phyloP scores from a whole-genome alignment of 371 early-diverging fungal genomes.

The Actinomucor elegans region DNA sequence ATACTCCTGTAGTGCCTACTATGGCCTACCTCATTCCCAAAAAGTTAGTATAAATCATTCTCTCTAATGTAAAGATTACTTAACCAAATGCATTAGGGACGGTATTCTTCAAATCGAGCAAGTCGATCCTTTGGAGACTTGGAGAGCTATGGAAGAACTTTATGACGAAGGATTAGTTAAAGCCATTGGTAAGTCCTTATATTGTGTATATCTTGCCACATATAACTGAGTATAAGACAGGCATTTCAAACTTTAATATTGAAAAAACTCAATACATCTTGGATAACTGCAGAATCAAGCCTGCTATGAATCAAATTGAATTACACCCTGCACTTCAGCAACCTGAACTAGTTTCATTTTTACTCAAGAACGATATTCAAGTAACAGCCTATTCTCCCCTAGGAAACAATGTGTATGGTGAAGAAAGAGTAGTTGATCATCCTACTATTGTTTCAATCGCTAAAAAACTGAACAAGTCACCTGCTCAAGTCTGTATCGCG shows the following conservation, averaged over 20 bases:
- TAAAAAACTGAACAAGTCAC: slow-evolving; percentile 60
- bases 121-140: slow-evolving; percentile 57
- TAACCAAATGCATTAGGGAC: slow-evolving; percentile 11
- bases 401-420: slow-evolving; percentile 70
- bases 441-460: slow-evolving; percentile 56
- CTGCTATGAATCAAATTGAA: slow-evolving; percentile 68
- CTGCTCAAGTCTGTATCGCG: slow-evolving; percentile 79
- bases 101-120: slow-evolving; percentile 41
- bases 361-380: slow-evolving; percentile 29
- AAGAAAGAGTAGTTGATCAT: slow-evolving; percentile 61
- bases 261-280: slow-evolving; percentile 53
- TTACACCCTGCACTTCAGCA: slow-evolving; percentile 60
- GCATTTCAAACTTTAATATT: slow-evolving; percentile 69
- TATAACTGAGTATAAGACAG: slow-evolving; percentile 1
- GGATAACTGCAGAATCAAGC: slow-evolving; percentile 56
- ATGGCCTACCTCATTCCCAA: slow-evolving; percentile 34
- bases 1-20: slow-evolving; percentile 34
- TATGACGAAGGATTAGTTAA: slow-evolving; percentile 52
- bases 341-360: slow-evolving; percentile 37
- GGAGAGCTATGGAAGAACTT: slow-evolving; percentile 77
- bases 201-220: neutral
- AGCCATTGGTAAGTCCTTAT: slow-evolving; percentile 72
- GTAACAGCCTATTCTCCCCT: slow-evolving; percentile 46
- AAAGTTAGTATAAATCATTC: slow-evolving; percentile 23
- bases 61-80: neutral